These are phyloP conservation scores for Hapsidospora chrysogenum DNA, from an alignment of 495 filamentous ascomycete genomes.

Conservation along the genomic window DNA sequence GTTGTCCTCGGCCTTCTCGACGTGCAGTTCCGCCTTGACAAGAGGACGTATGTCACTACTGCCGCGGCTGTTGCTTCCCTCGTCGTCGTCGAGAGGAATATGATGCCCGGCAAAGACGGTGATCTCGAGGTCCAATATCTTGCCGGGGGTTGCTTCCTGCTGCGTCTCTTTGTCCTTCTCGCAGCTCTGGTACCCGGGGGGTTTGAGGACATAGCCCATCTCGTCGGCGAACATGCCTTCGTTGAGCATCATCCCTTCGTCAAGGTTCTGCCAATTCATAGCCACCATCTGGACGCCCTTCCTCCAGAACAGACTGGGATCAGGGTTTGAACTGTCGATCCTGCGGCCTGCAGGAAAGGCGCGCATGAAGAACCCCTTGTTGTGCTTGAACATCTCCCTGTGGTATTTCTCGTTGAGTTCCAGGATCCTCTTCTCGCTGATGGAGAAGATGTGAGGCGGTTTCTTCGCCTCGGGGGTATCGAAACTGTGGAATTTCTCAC, in stretches of 20 bases:
- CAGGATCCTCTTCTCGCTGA: conserved; percentile 59
- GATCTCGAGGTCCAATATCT: conserved; percentile 21
- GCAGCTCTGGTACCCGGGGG: conserved; percentile 29
- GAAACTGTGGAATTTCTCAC: conserved; percentile 59
- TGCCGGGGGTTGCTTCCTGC: conserved; percentile 6
- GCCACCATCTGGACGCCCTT: conserved; percentile 85
- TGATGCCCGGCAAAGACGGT: conserved; percentile 26
- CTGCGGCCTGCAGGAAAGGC: conserved; percentile 72
- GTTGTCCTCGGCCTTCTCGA: conserved; percentile 37
- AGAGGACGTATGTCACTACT: conserved; percentile 16
- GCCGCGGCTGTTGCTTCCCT: conserved; percentile 9
- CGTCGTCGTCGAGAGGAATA: conserved; percentile 18
- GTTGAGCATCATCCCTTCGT: conserved; percentile 92
- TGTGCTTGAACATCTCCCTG: conserved; percentile 58
- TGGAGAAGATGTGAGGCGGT: conserved; percentile 71
- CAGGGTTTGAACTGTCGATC: conserved; percentile 68
- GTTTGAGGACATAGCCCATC: conserved; percentile 77
- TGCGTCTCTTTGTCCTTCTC: conserved; percentile 4
- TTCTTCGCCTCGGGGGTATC: conserved; percentile 34
- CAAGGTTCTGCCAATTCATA: conserved; percentile 83
- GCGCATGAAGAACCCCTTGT: conserved; percentile 71
- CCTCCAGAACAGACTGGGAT: conserved; percentile 73
- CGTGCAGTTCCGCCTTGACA: conserved; percentile 67
- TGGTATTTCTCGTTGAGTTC: conserved; percentile 40
- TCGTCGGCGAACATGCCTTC: conserved; percentile 79